These are phyloP conservation scores for Globisporangium recalcitrans DNA, from an alignment of 352 stramenopile genomes.

Conservation along the genomic window DNA sequence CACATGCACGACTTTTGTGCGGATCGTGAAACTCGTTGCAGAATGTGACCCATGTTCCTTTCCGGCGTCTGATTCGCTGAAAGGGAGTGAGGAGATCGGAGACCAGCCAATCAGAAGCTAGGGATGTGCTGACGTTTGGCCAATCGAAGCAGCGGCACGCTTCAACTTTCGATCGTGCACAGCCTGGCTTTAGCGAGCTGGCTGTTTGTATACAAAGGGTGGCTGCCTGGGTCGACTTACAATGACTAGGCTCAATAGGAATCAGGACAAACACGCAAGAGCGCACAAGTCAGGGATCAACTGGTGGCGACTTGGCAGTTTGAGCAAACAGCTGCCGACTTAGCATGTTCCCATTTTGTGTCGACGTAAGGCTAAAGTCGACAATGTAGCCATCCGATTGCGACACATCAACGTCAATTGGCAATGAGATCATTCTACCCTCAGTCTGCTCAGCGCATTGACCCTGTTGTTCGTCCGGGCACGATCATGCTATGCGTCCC, in stretches of 20 bases:
- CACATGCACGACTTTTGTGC: no score
- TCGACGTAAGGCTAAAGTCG: no score
- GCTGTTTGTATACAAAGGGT: no score
- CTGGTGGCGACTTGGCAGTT: not conserved
- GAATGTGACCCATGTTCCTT: constrained; percentile 53
- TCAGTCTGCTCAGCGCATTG: no score
- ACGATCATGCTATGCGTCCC: not conserved
- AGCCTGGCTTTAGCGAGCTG: no score
- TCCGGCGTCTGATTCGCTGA: constrained; percentile 32
- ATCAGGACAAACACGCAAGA: constrained; percentile 3
- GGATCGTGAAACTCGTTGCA: not conserved
- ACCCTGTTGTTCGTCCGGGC: no score
- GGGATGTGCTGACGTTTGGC: not conserved
- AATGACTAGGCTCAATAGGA: not conserved
- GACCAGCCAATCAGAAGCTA: not conserved
- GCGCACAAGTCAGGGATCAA: not conserved
- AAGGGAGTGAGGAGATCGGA: not conserved
- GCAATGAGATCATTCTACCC: no score
- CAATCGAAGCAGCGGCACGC: not conserved
- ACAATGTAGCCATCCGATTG: not conserved
- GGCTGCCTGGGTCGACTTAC: not conserved
- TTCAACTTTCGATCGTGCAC: no score
- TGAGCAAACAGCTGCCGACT: not conserved
- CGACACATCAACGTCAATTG: no score
- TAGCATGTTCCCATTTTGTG: no score